Base-by-base conservation (phyloP, 495 filamentous ascomycete genomes). In the Parathielavia hyrcaniae region DNA sequence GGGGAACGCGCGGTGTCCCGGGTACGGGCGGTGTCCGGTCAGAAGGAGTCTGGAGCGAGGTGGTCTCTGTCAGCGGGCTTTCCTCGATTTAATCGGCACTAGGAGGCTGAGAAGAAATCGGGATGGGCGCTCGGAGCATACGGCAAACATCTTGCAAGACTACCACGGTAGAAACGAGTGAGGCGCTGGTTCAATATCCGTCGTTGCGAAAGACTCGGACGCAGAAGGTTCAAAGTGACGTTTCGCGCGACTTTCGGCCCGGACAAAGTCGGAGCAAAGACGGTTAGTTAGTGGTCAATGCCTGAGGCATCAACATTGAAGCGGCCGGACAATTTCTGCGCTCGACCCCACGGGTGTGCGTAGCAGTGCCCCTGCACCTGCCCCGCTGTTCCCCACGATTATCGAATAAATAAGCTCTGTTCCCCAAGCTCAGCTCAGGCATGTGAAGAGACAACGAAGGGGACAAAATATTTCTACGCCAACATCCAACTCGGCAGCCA, bases 141-240 rank as follows among this genome's bases (percentile, higher is more conserved):
- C 75, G 60, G 71, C 59, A 59, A 64, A 74, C 77, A 79, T 79
- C 38, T 57, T 78, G 58, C n/a, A n/a, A n/a, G n/a, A 44, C 62
- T 35, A 50, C 54, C 38, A 51, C 13, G 50, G 30, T 32, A 22
- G 20, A 61, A n/a, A 54, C 43, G 58, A 66, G 56, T 54, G 63
- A 64, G 61, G 55, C 58, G 66, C 59, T 66, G 64, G 57, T 67
- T 70, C 68, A 70, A 70, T 70, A 59, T n/a, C n/a, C n/a, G n/a
- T n/a, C n/a, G 65, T 63, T 60, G 53, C 20, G 47, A 64, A 46
- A 55, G 39, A 53, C 56, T 62, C 59, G 35, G 54, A 32, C 56
- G 57, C 38, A 45, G 45, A 46, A 48, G 40, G 30, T 55, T 63
- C 58, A 57, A 46, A 58, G 63, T 55, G 68, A 38, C 16, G 59